Base-by-base conservation (phyloP, 306 rosid genomes). In the Acmispon strigosus region DNA sequence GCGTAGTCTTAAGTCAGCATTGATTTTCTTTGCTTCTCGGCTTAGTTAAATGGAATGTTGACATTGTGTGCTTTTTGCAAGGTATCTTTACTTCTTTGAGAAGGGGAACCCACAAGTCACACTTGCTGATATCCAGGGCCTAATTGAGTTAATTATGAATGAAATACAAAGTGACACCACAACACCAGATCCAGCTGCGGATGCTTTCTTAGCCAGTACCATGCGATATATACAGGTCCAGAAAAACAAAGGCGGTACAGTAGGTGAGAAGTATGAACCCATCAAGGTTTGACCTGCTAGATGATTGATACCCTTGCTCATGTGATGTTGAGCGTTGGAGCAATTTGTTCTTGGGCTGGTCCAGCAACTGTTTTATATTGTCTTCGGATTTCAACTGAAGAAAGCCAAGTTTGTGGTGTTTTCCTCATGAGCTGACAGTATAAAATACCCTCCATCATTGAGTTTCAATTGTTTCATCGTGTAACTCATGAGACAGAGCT, bases 21-120 rank as follows among this genome's bases (percentile, higher is more conserved):
- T 59, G 34, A 45, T 55, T 12, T 14, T 72, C 11, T 74, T 37
- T 41, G 32, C 65, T 56, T 61, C 41, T 64, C 18, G 7, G 6
- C 37, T 22, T 60, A 29, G 39, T 41, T 42, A 27, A 51, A 7
- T 73, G 36, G 57, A 50, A 70, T 58, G 42, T 9, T 76, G 29
- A 59, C 65, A 6, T 42, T 22, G 52, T 41, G 29, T 74, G 8
- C 78, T 73, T 62, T 77, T 73, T 80, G 72, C 86, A 81, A 82
- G 98, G 87, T 92, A 92, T 83, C 92, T 92, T 37, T 92, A 92
- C 81, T 92, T 92, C 89, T 90, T 82, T 20, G 98, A 92, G 90
- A 92, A 92, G 80, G 96, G 96, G 20, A 92, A 88, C 85, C 87
- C 88, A 4, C 98, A 90, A 77, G 81, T 93, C 73, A 90, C 90